phyloP scores from a whole-genome alignment of 192 early-diverging fungal species.

The Glomus cerebriforme region DNA sequence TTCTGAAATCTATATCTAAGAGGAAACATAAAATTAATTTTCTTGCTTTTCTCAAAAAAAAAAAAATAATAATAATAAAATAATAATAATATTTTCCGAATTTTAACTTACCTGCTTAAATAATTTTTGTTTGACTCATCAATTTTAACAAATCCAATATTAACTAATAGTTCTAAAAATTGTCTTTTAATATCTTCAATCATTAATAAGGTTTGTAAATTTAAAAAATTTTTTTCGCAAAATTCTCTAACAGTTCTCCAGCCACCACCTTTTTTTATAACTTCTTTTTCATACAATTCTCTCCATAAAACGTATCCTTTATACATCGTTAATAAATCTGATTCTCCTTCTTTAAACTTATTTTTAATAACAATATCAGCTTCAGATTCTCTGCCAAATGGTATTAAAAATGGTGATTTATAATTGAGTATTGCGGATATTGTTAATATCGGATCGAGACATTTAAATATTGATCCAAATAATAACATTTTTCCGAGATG shows the following conservation, averaged over 20 bases:
- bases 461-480: slow-evolving; percentile 75
- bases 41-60: too few relatives aligned
- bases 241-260: slow-evolving; percentile 35
- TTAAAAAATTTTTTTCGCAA: slow-evolving; percentile 52
- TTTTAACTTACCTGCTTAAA: slow-evolving; percentile 19
- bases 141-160: slow-evolving; percentile 51
- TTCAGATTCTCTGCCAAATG: slow-evolving; percentile 55
- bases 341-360: slow-evolving; percentile 46
- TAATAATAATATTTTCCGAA: not conserved
- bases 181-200: slow-evolving; percentile 64
- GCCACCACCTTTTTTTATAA: slow-evolving; percentile 27
- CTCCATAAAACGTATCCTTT: slow-evolving; percentile 56
- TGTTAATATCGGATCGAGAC: slow-evolving; percentile 73
- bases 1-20: slow-evolving; percentile 35
- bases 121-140: slow-evolving; percentile 36
- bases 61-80: slow-evolving; percentile 1
- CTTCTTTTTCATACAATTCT: slow-evolving; percentile 32
- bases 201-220: slow-evolving; percentile 51
- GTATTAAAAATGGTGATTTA: slow-evolving; percentile 57
- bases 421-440: slow-evolving; percentile 69
- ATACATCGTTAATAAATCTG: slow-evolving; percentile 56
- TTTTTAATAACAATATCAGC: slow-evolving; percentile 44
- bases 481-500: slow-evolving; percentile 82
- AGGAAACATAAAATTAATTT: too few relatives aligned
- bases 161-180: slow-evolving; percentile 49